Evolutionary conservation across 2,329 filamentous ascomycete genomes (phyloP).

Genomic region (Ceratocystis eucalypticola): DNA sequence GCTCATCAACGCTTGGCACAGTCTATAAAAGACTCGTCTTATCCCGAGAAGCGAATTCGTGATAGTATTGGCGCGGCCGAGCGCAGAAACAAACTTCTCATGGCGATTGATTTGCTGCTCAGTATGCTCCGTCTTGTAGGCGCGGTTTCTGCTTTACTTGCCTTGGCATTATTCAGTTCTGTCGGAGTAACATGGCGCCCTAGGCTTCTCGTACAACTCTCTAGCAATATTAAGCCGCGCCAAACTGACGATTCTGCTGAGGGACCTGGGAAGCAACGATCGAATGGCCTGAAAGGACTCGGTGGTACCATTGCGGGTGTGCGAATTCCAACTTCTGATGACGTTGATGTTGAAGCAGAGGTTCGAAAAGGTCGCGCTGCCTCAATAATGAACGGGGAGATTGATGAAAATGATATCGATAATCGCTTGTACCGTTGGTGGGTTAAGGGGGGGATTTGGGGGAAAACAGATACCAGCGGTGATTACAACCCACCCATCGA

Average conservation of each 20-base stretch:
- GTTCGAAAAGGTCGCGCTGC: constrained; percentile 42
- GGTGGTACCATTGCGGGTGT: constrained; percentile 16
- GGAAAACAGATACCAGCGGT: constrained; percentile 64
- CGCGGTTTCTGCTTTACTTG: constrained; percentile 42
- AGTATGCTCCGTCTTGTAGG: constrained; percentile 56
- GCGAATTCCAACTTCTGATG: constrained; percentile 31
- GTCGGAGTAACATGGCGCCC: constrained; percentile 20
- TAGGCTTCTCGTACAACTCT: constrained; percentile 37
- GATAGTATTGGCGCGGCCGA: constrained; percentile 64
- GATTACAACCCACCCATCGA: constrained; percentile 51
- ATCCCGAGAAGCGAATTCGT: constrained; percentile 34
- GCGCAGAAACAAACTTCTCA: constrained; percentile 63
- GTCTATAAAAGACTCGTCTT: constrained; percentile 31
- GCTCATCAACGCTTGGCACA: constrained; percentile 56
- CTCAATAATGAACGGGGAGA: constrained; percentile 31
- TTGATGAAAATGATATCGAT: constrained; percentile 54
- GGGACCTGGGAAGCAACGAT: constrained; percentile 27
- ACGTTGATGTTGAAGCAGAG: constrained; percentile 70
- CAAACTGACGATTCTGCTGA: constrained; percentile 1
- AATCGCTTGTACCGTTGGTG: constrained; percentile 71
- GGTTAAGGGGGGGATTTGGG: constrained; percentile 73
- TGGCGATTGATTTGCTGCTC: constrained; percentile 61
- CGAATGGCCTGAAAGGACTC: background rate
- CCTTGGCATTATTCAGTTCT: constrained; percentile 21
- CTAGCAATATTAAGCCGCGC: constrained; percentile 24